Conservation (phyloP, 2,329 filamentous ascomycete genomes). For the Cryphonectria carpinicola region DNA sequence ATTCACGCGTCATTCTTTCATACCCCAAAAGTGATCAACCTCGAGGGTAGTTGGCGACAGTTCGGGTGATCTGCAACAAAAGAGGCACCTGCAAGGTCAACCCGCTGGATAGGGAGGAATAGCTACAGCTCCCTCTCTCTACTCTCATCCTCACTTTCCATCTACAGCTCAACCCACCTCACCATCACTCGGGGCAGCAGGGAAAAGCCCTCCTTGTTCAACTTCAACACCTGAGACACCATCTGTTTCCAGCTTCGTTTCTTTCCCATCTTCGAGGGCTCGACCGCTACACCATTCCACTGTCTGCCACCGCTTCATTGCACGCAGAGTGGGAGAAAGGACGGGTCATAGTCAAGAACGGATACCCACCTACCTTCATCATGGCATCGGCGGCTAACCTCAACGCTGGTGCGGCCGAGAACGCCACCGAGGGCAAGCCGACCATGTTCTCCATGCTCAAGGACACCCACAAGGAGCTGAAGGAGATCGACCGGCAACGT, state of each 20-base stretch:
- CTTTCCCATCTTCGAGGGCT: neutral
- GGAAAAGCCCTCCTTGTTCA: neutral
- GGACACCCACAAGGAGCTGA: neutral
- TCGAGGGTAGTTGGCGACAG: neutral
- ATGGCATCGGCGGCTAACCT: neutral
- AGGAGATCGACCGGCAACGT: conserved; percentile 4
- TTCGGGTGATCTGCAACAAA: neutral
- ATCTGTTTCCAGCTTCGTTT: neutral
- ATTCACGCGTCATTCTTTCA: neutral
- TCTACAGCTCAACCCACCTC: neutral
- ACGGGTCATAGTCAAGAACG: neutral
- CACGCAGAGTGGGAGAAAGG: neutral
- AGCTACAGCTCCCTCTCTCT: neutral
- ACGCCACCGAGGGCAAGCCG: neutral
- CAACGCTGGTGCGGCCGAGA: neutral
- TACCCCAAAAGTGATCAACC: neutral
- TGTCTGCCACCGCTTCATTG: neutral
- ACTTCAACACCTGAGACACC: neutral
- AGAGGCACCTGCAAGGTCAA: neutral
- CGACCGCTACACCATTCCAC: neutral
- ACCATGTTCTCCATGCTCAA: neutral
- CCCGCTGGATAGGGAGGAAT: neutral
- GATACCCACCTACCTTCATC: neutral
- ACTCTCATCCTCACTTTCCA: too few species aligned
- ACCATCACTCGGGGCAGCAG: neutral